Evolutionary conservation across 108 stramenopile species (phyloP).

Genomic region (Nitzschia sp.): DNA sequence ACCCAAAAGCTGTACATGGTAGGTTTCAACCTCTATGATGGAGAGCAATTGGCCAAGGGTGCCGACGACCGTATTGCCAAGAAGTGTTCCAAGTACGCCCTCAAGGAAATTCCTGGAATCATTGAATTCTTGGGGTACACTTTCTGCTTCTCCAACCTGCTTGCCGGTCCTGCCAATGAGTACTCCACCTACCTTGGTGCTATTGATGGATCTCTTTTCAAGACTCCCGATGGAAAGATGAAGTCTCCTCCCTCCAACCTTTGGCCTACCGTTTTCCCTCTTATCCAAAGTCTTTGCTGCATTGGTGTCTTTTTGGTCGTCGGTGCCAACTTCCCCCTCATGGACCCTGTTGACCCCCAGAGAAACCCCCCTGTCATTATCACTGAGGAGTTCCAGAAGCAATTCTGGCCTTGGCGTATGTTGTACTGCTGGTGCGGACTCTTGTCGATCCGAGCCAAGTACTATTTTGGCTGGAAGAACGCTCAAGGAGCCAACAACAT

Average conservation of each 20-base stretch:
- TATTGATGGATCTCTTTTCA: conserved; percentile 75
- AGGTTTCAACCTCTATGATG: conserved; percentile 96
- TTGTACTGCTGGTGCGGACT: conserved; percentile 79
- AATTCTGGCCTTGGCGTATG: conserved; percentile 67
- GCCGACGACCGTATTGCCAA: conserved; percentile 69
- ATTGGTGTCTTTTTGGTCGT: conserved; percentile 72
- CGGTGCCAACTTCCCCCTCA: conserved; percentile 70
- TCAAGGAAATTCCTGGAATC: conserved; percentile 73
- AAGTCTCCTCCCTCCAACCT: conserved; percentile 76
- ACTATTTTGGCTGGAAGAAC: conserved; percentile 98
- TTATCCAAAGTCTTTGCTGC: conserved; percentile 69
- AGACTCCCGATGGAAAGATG: conserved; percentile 68
- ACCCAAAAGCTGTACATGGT: conserved; percentile 96
- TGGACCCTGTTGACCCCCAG: conserved; percentile 80
- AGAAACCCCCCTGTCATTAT: conserved; percentile 64
- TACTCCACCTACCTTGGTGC: conserved; percentile 71
- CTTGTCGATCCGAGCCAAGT: conserved; percentile 88
- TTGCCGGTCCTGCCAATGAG: conserved; percentile 91
- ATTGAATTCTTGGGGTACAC: conserved; percentile 95
- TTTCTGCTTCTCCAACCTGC: conserved; percentile 90
- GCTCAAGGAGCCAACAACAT: conserved; percentile 88
- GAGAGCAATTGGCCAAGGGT: conserved; percentile 67
- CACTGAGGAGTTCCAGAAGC: conserved; percentile 53
- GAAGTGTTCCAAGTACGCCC: conserved; percentile 79
- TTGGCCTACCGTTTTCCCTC: conserved; percentile 67